phyloP scores from a whole-genome alignment of 129 eudicot species.

The Gnaphalium uliginosum region DNA sequence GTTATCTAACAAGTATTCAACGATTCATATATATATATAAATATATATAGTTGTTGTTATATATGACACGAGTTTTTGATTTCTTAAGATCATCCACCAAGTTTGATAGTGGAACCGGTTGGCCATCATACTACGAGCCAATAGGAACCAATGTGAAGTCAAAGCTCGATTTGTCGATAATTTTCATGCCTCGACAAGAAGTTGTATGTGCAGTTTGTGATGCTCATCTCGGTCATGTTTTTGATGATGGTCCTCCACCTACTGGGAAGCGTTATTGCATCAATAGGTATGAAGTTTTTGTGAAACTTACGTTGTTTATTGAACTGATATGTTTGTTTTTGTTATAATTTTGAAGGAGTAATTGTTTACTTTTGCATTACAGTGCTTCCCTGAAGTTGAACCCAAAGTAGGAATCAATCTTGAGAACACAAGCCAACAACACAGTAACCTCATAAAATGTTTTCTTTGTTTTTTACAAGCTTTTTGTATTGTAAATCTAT shows the following conservation, averaged over 20 bases:
- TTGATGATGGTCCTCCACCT: slow-evolving; percentile 96
- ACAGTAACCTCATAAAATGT: background rate
- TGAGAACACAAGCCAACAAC: background rate
- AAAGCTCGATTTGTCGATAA: slow-evolving; percentile 79
- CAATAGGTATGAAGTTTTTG: slow-evolving; percentile 50
- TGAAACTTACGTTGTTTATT: background rate
- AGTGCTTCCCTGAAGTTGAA: slow-evolving; percentile 80
- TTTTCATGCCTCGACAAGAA: slow-evolving; percentile 96
- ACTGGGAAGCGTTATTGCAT: slow-evolving; percentile 89
- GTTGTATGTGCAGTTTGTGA: slow-evolving; percentile 83
- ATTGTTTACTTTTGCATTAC: slow-evolving; percentile 21
- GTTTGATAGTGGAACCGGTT: slow-evolving; percentile 95
- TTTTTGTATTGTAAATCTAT: slow-evolving; percentile 6
- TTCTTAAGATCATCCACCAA: slow-evolving; percentile 78
- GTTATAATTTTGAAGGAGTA: background rate
- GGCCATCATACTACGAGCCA: slow-evolving; percentile 91
- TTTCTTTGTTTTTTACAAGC: background rate
- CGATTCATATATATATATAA: background rate
- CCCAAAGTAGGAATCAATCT: slow-evolving; percentile 43
- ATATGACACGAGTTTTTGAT: background rate
- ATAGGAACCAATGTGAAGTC: slow-evolving; percentile 86
- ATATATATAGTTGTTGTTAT: too few species aligned
- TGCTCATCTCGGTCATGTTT: slow-evolving; percentile 97
- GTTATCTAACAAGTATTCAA: slow-evolving; percentile 12
- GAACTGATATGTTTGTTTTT: slow-evolving; percentile 3